Percentiles rank a stretch among this genome's conserved stretches.
phyloP scores from a whole-genome alignment of 2,329 filamentous ascomycete genomes.

The Xylariaceae sp. region DNA sequence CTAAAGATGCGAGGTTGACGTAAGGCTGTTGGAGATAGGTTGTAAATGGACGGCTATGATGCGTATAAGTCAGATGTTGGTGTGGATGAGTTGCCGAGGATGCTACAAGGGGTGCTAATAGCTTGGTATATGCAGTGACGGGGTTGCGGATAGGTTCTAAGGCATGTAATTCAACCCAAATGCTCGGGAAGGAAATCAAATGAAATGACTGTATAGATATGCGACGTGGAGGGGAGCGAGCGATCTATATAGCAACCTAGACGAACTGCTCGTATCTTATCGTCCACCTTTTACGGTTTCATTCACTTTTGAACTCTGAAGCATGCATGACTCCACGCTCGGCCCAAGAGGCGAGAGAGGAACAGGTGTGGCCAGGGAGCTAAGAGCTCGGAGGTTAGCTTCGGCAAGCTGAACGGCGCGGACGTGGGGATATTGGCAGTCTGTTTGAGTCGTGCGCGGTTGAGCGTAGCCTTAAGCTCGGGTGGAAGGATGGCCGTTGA shows the following conservation, averaged over 20 bases:
- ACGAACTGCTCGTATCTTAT: conserved; percentile 1
- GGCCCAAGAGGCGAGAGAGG: neutral
- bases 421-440: conserved; percentile 2
- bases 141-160: neutral
- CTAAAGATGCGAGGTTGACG: neutral
- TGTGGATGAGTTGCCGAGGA: conserved; percentile 15
- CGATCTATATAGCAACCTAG: neutral
- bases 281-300: neutral
- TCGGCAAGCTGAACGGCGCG: conserved; percentile 9
- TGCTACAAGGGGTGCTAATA: conserved; percentile 5
- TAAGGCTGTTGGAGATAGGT: conserved; percentile 1
- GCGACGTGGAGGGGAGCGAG: neutral
- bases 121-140: neutral
- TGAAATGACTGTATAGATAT: conserved; percentile 17
- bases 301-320: neutral
- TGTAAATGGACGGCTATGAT: conserved; percentile 9
- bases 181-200: conserved; percentile 8
- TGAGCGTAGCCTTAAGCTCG: conserved; percentile 20
- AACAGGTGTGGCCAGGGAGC: neutral
- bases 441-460: neutral
- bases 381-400: neutral
- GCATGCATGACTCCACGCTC: neutral
- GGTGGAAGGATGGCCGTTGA: conserved; percentile 30
- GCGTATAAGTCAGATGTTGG: conserved; percentile 14
- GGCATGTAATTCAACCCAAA: conserved; percentile 1